Evolutionary conservation across 2,329 filamentous ascomycete species (phyloP).

Genomic region (Pleurostoma richardsiae): DNA sequence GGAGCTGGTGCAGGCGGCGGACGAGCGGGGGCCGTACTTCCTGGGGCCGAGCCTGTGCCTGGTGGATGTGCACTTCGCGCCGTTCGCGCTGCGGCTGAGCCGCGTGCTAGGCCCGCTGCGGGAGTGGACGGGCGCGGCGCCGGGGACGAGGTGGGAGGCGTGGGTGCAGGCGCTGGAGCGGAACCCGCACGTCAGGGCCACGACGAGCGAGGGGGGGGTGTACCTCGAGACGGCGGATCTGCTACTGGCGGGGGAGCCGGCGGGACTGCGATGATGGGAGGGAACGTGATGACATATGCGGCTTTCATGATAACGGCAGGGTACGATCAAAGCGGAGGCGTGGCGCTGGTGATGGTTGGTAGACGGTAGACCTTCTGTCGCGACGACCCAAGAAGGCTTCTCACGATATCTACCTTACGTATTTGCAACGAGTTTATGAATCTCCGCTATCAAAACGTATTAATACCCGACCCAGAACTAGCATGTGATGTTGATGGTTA

Average conservation of each 20-base stretch:
- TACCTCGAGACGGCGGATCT: constrained; percentile 55
- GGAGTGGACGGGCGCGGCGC: constrained; percentile 60
- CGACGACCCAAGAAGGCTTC: no score
- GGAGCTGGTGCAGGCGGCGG: constrained; percentile 39
- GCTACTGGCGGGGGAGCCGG: constrained; percentile 18
- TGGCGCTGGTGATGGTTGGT: no score
- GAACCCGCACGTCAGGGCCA: constrained; percentile 58
- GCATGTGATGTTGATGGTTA: no score
- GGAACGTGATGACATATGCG: neutral
- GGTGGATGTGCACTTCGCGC: constrained; percentile 72
- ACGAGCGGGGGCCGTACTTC: constrained; percentile 64
- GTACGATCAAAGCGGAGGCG: no score
- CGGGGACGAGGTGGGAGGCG: constrained; percentile 58
- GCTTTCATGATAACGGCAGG: no score
- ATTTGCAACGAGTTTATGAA: no score
- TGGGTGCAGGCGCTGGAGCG: constrained; percentile 69
- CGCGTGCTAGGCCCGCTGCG: constrained; percentile 60
- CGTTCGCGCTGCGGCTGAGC: constrained; percentile 67
- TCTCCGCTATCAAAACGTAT: no score
- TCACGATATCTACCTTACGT: no score
- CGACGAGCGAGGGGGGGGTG: constrained; percentile 56
- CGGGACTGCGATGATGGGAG: neutral
- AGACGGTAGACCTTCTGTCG: no score
- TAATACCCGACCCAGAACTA: no score
- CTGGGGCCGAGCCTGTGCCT: constrained; percentile 45